Base-by-base conservation (phyloP, 208 protist species). In the Trypanosoma caninum region DNA sequence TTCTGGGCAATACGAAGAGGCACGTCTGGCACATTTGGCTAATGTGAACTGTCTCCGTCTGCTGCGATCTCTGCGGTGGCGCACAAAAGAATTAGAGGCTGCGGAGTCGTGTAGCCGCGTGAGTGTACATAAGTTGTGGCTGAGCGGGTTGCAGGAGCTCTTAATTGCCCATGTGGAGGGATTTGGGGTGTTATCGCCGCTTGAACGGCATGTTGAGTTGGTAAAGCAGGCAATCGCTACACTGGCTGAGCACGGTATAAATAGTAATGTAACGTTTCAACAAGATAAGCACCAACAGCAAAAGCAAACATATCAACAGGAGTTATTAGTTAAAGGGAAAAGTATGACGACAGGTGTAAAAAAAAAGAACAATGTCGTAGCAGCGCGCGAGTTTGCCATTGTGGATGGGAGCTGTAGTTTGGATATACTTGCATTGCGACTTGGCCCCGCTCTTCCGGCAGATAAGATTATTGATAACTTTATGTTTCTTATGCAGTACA, bases 1-100 rank as follows among this genome's bases (percentile, higher is more conserved):
- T 2, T 70, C 68, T 0, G 87, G 87, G n/a, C 70, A 82, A 59
- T 73, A 78, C 22, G 80, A 86, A 59, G 87, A 93, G 69, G 23
- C 35, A 11, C 69, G 61, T 34, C 70, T 78, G 37, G 59, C 33
- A 5, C 71, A 62, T 16, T 55, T 59, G 1, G 53, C 56, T n/a
- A 47, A 35, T 33, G 4, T 54, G 22, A 63, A 73, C 14, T 56
- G 58, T 34, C 22, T 31, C 44, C 65, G 65, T 22, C 45, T 70
- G 34, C 41, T 64, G 8, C 69, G 52, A 23, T 73, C 72, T 28
- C 20, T 78, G 20, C 45, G 52, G 30, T 78, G 72, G 40, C 68
- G 73, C 33, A 70, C 76, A 18, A 42, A 48, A 11, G 63, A 85
- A 18, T 8, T 69, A 35, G 75, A 58, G 34, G 38, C 68, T 27